phyloP scores from a whole-genome alignment of 1,284 basidiomycete genomes.

The Blastosporella zonata region DNA sequence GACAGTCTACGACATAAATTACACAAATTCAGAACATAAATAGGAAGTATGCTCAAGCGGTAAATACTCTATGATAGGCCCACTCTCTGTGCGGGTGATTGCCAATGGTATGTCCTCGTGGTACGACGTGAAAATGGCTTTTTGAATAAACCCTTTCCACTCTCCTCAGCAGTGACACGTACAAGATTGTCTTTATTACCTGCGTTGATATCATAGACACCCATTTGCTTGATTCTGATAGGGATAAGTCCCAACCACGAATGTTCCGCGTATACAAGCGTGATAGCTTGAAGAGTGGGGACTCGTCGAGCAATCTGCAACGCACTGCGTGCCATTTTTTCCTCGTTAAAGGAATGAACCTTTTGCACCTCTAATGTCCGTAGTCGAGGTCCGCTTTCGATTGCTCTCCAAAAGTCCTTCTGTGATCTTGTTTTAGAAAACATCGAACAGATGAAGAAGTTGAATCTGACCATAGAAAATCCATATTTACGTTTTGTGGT shows the following conservation, averaged over 20 bases:
- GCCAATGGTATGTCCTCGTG: constrained; percentile 7
- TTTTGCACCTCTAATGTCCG: constrained; percentile 20
- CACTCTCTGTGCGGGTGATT: constrained; percentile 4
- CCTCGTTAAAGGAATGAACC: constrained; percentile 17
- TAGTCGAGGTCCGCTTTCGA: constrained; percentile 18
- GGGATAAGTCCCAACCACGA: constrained; percentile 16
- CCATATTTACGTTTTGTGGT: constrained; percentile 20
- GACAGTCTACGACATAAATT: not conserved
- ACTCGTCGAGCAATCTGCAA: constrained; percentile 14
- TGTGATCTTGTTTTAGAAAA: constrained; percentile 1
- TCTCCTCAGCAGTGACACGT: constrained; percentile 17
- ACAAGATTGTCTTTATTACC: constrained; percentile 3
- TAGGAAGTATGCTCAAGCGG: not conserved
- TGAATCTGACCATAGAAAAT: constrained; percentile 20
- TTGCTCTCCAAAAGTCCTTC: constrained; percentile 20
- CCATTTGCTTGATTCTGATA: constrained; percentile 15
- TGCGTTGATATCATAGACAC: constrained; percentile 15
- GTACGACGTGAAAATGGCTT: constrained; percentile 14
- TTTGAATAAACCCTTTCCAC: constrained; percentile 14
- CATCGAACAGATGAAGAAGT: not conserved
- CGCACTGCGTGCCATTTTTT: constrained; percentile 18
- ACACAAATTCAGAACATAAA: not conserved
- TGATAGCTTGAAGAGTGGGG: constrained; percentile 18
- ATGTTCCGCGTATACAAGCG: constrained; percentile 15
- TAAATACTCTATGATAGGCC: not conserved